phyloP scores from a whole-genome alignment of 1,284 basidiomycete genomes.

The Trametes versicolor region DNA sequence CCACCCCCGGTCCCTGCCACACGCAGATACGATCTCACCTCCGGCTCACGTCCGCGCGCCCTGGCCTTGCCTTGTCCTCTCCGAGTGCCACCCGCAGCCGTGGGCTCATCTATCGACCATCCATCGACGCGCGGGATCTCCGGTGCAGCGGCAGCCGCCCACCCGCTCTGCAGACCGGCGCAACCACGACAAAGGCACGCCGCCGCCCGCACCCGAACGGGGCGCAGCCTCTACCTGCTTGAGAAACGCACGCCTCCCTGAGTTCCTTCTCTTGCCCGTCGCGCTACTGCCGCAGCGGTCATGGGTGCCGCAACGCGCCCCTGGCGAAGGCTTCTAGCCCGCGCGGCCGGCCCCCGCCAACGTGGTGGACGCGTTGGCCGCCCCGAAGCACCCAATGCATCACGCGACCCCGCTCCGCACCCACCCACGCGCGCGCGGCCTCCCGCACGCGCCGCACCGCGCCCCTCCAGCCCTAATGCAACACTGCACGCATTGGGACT shows the following conservation, averaged over 20 bases:
- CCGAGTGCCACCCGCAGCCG: neutral
- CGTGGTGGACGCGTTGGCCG: conserved; percentile 18
- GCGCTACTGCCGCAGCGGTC: conserved; percentile 15
- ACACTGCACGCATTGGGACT: neutral
- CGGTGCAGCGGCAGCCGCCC: neutral
- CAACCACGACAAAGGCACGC: neutral
- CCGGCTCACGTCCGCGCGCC: neutral
- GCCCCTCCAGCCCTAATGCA: neutral
- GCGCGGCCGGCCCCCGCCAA: conserved; percentile 13
- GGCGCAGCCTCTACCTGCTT: neutral
- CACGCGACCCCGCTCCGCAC: conserved; percentile 8
- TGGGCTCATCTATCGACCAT: conserved; percentile 1
- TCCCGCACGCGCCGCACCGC: neutral
- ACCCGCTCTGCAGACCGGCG: neutral
- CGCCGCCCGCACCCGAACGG: neutral
- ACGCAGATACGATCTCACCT: neutral
- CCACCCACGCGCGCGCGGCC: neutral
- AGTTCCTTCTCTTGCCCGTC: neutral
- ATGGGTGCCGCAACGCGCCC: conserved; percentile 11
- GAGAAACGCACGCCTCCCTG: neutral
- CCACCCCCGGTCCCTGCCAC: neutral
- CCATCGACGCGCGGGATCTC: neutral
- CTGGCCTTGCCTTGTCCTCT: neutral
- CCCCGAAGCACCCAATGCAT: neutral
- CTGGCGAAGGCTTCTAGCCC: conserved; percentile 17